Evolutionary conservation across 148 eudicot species (phyloP).

Genomic region (Oxyria digyna): DNA sequence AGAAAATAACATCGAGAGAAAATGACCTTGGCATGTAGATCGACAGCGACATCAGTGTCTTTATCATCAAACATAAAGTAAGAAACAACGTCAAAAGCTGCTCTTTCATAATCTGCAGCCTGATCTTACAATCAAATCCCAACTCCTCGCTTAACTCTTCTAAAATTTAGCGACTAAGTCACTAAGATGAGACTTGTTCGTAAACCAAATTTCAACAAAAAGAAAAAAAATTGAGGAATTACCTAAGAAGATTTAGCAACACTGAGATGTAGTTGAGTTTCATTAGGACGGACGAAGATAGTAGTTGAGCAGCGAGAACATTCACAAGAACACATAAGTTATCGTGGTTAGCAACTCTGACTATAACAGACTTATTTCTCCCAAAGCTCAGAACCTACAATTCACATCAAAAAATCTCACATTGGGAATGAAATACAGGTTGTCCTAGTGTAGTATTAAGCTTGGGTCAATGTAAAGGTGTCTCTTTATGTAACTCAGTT

Average conservation of each 20-base stretch:
- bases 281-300: conserved; percentile 21
- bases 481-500: too few relatives aligned
- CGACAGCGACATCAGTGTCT: conserved; percentile 67
- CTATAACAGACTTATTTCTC: conserved; percentile 50
- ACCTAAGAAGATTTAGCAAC: conserved; percentile 58
- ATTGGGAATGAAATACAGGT: neutral
- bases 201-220: neutral
- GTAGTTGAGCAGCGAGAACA: conserved; percentile 55
- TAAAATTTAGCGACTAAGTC: neutral
- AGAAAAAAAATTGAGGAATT: too few relatives aligned
- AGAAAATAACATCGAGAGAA: too few relatives aligned
- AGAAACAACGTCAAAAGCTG: conserved; percentile 49
- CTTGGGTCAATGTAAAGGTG: too few relatives aligned
- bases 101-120: conserved; percentile 72
- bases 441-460: too few relatives aligned
- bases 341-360: conserved; percentile 59
- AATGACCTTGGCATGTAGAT: conserved; percentile 54
- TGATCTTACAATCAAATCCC: conserved; percentile 25
- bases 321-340: conserved; percentile 62
- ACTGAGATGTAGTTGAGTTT: conserved; percentile 29
- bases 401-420: neutral
- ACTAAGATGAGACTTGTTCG: neutral
- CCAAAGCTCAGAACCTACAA: conserved; percentile 65
- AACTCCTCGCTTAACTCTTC: neutral
- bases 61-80: conserved; percentile 50